phyloP scores from a whole-genome alignment of 345 rosid genomes.

The Salix caprea region DNA sequence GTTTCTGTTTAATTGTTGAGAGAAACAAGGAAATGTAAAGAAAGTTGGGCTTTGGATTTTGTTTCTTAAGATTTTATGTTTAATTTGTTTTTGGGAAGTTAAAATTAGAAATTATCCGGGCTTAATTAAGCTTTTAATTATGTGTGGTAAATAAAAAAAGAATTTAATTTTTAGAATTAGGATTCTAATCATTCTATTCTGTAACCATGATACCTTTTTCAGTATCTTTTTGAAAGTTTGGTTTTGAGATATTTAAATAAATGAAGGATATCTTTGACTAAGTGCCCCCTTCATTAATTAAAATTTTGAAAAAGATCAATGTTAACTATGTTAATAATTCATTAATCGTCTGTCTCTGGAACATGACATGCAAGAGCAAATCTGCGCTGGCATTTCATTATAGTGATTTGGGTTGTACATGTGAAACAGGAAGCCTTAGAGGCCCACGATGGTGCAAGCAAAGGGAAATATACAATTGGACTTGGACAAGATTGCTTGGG shows the following conservation, averaged over 20 bases:
- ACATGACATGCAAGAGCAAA: not conserved
- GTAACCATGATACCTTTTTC: not conserved
- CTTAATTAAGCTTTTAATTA: not conserved
- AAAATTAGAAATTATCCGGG: not conserved
- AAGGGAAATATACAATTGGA: conserved; percentile 96
- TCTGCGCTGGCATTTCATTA: not conserved
- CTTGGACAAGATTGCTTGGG: conserved; percentile 99
- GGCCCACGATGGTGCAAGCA: conserved; percentile 93
- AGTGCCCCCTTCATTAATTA: not conserved
- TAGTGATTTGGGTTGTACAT: not conserved
- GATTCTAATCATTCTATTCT: not conserved
- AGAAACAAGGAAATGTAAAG: conserved; percentile 2
- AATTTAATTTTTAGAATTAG: not conserved
- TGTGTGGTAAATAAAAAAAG: too few species aligned
- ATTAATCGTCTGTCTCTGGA: not conserved
- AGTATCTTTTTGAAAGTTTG: not conserved
- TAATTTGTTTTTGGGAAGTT: not conserved
- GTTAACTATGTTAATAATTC: not conserved
- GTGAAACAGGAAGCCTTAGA: conserved; percentile 75
- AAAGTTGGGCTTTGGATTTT: not conserved
- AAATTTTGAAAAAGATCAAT: not conserved
- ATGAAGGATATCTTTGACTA: not conserved
- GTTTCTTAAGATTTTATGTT: not conserved
- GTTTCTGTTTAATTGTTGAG: conserved; percentile 9
- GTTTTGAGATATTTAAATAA: not conserved